These are phyloP conservation scores for Neotropicomus parvogracilis DNA, from an alignment of 1,284 basidiomycete genomes.

Conservation along the genomic window DNA sequence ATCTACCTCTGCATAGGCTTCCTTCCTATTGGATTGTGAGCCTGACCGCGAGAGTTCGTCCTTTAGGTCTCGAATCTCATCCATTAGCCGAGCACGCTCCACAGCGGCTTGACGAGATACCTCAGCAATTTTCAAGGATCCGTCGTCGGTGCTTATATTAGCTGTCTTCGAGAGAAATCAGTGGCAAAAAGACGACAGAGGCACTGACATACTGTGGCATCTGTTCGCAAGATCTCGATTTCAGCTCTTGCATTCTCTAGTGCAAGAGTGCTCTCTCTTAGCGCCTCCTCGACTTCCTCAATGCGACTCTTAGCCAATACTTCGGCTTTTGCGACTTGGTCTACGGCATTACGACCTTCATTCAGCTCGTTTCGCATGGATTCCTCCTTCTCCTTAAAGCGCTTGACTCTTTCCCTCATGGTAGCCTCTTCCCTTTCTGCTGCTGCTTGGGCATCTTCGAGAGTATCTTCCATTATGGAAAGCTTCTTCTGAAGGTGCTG, in stretches of 20 bases:
- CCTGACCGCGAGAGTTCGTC: constrained; percentile 36
- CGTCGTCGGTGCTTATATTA: constrained; percentile 27
- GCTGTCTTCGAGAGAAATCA: constrained; percentile 24
- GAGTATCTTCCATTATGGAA: constrained; percentile 73
- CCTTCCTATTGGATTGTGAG: constrained; percentile 9
- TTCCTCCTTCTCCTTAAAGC: constrained; percentile 77
- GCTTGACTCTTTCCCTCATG: constrained; percentile 61
- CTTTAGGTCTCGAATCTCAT: constrained; percentile 53
- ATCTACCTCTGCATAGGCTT: constrained; percentile 16
- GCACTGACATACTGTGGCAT: constrained; percentile 61
- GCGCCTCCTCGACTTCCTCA: constrained; percentile 83
- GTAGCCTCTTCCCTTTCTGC: constrained; percentile 73
- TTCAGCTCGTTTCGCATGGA: constrained; percentile 64
- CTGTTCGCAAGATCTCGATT: constrained; percentile 78
- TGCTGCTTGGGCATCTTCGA: constrained; percentile 73
- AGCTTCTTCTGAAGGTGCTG: constrained; percentile 82
- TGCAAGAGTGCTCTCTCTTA: constrained; percentile 84
- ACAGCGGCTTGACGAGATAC: constrained; percentile 40
- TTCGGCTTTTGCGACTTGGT: constrained; percentile 62
- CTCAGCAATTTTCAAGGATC: constrained; percentile 36
- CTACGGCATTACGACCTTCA: constrained; percentile 61
- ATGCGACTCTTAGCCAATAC: constrained; percentile 58
- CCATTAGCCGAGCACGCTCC: constrained; percentile 47
- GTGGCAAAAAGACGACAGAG: background rate
- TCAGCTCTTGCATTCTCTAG: constrained; percentile 91